Base-by-base conservation (phyloP, 139 green algal species). In the Spirogloea muscicola region DNA sequence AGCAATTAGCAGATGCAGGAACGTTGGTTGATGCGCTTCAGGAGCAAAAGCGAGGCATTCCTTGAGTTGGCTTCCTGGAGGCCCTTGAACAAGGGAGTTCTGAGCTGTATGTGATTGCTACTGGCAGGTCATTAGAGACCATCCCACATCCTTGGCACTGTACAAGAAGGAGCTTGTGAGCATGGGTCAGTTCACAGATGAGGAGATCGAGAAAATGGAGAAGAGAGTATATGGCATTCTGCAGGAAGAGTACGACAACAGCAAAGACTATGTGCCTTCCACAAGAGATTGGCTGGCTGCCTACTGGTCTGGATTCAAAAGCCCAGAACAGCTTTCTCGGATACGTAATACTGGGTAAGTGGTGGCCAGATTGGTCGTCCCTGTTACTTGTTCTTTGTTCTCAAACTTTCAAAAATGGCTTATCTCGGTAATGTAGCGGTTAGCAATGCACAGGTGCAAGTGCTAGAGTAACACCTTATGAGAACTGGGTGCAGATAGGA, bases 271-370 rank as follows among this genome's bases (percentile, higher is more conserved):
- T 86, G 86, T 88, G 77, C 90, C 88, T 21, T 71, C 74, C 42
- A 82, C 84, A 16, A 72, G 78, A 13, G 92, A 97, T 84, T 97
- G 92, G 92, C 86, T 97, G 58, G 84, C 87, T 27, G 87, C 72
- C 58, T 86, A 95, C 79, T 97, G 92, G 93, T 62, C 72, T 21
- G 94, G 94, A 58, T 98, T 97, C 88, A 96, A 91, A 83, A 88
- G 80, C 29, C 93, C 94, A 3, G 82, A 85, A 34, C 91, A 97
- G 84, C 74, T 91, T 51, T 88, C 86, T 3, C 84, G 89, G 70
- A 97, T 98, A 74, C 82, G 93, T 58, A 94, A 96, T 86, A 98
- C 94, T 1, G 84, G 82, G 40, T 69, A 34, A 7, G 38, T 21
- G 3, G n/a, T n/a, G n/a, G n/a, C n/a, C n/a, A n/a, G n/a, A n/a